These are phyloP conservation scores for Phlebiopsis flavidoalba DNA, from an alignment of 768 basidiomycete species.

Conservation along the genomic window DNA sequence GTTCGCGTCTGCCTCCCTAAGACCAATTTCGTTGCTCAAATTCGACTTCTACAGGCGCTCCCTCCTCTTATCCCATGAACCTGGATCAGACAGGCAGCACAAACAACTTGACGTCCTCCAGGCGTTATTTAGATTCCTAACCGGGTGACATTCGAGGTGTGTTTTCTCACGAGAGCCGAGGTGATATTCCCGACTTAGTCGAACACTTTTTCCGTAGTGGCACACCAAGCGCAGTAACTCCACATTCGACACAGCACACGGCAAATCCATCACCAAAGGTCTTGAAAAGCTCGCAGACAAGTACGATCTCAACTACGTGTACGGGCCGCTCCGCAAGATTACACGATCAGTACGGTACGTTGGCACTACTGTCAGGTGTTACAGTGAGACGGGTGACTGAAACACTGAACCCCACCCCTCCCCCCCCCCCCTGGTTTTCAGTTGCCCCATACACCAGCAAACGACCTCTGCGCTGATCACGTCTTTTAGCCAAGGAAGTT, in stretches of 20 bases:
- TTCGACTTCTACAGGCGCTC: constrained; percentile 27
- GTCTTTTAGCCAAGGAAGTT: constrained; percentile 50
- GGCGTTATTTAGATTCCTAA: constrained; percentile 81
- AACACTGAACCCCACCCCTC: too few species aligned
- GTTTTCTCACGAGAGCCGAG: not conserved
- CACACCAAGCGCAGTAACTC: constrained; percentile 50
- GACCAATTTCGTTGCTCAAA: not conserved
- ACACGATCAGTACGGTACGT: constrained; percentile 51
- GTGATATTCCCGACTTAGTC: not conserved
- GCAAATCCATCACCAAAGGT: constrained; percentile 48
- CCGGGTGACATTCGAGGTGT: constrained; percentile 68
- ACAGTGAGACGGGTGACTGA: too few species aligned
- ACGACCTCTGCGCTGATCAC: constrained; percentile 55
- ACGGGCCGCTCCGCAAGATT: constrained; percentile 75
- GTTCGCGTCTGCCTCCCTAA: not conserved
- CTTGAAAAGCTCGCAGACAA: constrained; percentile 46
- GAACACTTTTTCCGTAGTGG: constrained; percentile 33
- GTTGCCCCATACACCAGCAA: constrained; percentile 57
- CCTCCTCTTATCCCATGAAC: too few species aligned
- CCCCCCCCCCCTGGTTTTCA: too few species aligned
- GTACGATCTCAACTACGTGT: constrained; percentile 60
- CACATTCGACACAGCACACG: constrained; percentile 58
- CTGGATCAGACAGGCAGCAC: constrained; percentile 34
- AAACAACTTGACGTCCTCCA: constrained; percentile 54
- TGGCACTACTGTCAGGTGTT: not conserved